Evolutionary conservation across 345 rosid genomes (phyloP), one percentile per base, ranked within the genome.

Genomic region (Bruguiera parviflora): DNA sequence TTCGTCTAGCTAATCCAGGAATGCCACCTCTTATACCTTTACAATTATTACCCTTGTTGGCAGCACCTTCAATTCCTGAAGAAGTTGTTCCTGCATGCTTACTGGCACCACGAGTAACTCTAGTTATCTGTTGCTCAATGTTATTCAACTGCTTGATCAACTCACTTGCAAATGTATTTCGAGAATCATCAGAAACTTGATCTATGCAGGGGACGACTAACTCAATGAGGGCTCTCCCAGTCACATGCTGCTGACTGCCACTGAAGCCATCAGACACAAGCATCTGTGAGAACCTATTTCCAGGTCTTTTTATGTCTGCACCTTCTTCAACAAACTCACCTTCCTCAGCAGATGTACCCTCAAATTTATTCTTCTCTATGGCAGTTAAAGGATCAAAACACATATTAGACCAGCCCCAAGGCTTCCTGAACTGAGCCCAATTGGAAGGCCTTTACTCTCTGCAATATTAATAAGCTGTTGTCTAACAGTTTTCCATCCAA

Each of bases 141-240:
- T 78, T 82, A 75, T 79, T 85, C 77, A 92, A 77, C 83, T 92
- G 97, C 86, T 89, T 92, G 74, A 92, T 90, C 84, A 96, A 83
- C 75, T 96, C 97, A 81, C 73, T 88, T 20, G 92, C 96, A 80
- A 96, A 92, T 20, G 87, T 85, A 73, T 84, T 86, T 53, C 89
- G 86, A 2, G 96, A 90, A 37, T 92, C 97, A 68, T 87, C 90
- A 27, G 98, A 95, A 95, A 73, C 96, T 78, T 86, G 98, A 80
- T 92, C 96, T 75, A 95, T 90, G 83, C 99, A 95, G 53, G 96
- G 96, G 79, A 95, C 94, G 73, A 95, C 90, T 71, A 95, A 78
- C 73, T 90, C 87, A 74, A 90, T 73, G 56, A 95, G 86, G 67
- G 97, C 98, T 78, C 79, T 95, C 85, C 89, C 99, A 13, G 92